A percentile compares a stretch with the other conserved stretches of the same genome.
phyloP scores from a whole-genome alignment of 1,284 basidiomycete species.

The Malassezia psittaci region DNA sequence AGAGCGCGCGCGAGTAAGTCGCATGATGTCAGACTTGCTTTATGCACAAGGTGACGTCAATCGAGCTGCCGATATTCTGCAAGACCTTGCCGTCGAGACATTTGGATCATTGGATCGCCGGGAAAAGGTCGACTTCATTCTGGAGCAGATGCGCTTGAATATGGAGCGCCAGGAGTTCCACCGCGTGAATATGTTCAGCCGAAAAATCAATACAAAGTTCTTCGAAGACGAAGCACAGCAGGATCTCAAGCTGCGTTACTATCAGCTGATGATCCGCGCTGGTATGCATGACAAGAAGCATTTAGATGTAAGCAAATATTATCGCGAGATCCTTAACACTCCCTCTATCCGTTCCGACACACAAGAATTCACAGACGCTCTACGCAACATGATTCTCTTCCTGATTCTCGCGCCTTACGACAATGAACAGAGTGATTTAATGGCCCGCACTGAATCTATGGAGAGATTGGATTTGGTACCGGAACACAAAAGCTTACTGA shows the following conservation, averaged over 20 bases:
- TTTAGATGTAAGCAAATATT: conserved; percentile 87
- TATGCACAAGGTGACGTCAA: conserved; percentile 29
- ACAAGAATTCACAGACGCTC: conserved; percentile 29
- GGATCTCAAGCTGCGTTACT: conserved; percentile 92
- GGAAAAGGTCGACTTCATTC: conserved; percentile 95
- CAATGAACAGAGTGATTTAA: conserved; percentile 95
- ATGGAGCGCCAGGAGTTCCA: conserved; percentile 68
- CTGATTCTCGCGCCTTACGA: conserved; percentile 83
- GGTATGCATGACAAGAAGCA: conserved; percentile 74
- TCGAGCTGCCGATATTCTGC: conserved; percentile 52
- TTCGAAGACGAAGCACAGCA: conserved; percentile 76
- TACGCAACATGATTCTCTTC: conserved; percentile 77
- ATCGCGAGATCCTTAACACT: conserved; percentile 92
- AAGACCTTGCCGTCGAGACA: conserved; percentile 94
- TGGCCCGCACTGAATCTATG: conserved; percentile 68
- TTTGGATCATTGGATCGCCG: conserved; percentile 95
- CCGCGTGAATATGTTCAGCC: conserved; percentile 76
- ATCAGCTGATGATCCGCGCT: conserved; percentile 90
- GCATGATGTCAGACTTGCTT: conserved; percentile 36
- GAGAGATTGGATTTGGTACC: conserved; percentile 65
- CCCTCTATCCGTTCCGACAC: conserved; percentile 68
- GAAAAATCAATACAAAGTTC: conserved; percentile 90
- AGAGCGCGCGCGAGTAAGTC: conserved; percentile 71
- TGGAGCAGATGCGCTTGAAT: conserved; percentile 95
- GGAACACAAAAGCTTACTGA: conserved; percentile 83